phyloP scores from a whole-genome alignment of 495 filamentous ascomycete species.

The Terfezia claveryi region DNA sequence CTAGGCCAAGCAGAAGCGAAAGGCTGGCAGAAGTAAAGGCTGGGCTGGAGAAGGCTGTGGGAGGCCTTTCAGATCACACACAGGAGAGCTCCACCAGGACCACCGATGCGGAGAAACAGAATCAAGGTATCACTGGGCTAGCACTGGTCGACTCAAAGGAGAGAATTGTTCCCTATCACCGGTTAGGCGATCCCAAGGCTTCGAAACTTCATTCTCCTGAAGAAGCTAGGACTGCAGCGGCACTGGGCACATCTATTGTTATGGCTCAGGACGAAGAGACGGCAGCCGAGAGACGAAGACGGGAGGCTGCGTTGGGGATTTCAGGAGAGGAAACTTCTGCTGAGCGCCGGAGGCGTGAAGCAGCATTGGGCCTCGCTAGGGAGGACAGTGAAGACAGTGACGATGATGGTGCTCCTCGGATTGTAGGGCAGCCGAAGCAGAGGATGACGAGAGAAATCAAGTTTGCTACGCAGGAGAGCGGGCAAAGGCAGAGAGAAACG shows the following conservation, averaged over 20 bases:
- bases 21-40: constrained; percentile 13
- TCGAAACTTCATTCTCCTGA: constrained; percentile 19
- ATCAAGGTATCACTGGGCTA: too few relatives aligned
- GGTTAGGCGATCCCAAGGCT: too few relatives aligned
- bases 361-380: constrained; percentile 46
- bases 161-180: not conserved
- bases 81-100: too few relatives aligned
- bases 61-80: constrained; percentile 5
- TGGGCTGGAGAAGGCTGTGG: constrained; percentile 24
- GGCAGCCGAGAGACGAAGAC: constrained; percentile 56
- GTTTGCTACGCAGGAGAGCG: not conserved
- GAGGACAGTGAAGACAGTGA: constrained; percentile 37
- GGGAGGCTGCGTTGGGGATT: constrained; percentile 66
- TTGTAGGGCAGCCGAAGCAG: constrained; percentile 17
- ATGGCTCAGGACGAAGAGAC: constrained; percentile 37
- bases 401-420: constrained; percentile 35
- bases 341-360: constrained; percentile 60
- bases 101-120: too few relatives aligned
- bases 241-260: constrained; percentile 22
- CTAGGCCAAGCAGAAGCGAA: not conserved
- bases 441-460: not conserved
- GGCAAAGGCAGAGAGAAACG: too few relatives aligned
- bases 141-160: not conserved
- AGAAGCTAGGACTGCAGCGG: constrained; percentile 10
- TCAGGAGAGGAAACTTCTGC: constrained; percentile 33